These are phyloP conservation scores for Neonectria magnoliae DNA, from an alignment of 2,329 filamentous ascomycete species.

Conservation along the genomic window DNA sequence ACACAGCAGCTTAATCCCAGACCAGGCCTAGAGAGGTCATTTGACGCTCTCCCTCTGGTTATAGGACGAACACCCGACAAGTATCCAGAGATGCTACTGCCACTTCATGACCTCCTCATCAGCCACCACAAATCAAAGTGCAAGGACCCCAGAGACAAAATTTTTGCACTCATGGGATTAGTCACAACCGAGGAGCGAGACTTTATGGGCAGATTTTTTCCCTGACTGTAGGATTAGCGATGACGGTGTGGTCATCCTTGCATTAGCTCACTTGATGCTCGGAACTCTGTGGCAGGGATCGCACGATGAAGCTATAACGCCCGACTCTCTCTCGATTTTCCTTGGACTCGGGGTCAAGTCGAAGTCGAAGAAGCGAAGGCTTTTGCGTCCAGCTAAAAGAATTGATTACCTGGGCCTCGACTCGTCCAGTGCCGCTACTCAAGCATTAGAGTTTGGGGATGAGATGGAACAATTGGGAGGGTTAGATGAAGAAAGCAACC, in stretches of 20 bases:
- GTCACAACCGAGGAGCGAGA: not conserved
- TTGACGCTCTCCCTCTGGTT: not conserved
- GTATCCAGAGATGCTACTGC: not conserved
- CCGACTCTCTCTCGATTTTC: not conserved
- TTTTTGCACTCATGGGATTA: not conserved
- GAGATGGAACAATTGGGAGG: not conserved
- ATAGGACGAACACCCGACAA: not conserved
- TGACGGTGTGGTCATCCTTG: not conserved
- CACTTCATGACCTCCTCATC: not conserved
- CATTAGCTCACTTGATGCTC: not conserved
- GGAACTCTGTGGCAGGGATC: too few species aligned
- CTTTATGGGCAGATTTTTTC: not conserved
- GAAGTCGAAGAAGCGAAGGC: not conserved
- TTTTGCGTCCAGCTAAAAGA: not conserved
- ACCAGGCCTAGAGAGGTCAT: not conserved
- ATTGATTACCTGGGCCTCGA: not conserved
- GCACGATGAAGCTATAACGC: too few species aligned
- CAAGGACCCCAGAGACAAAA: not conserved
- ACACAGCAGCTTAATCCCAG: not conserved
- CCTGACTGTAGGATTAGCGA: not conserved
- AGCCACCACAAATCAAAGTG: not conserved
- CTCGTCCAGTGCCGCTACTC: not conserved
- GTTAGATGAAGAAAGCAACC: not conserved
- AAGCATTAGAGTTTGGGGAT: not conserved
- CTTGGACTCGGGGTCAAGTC: not conserved